Base-by-base conservation (phyloP, 75 land plant species). In the Gnetum montanum region DNA sequence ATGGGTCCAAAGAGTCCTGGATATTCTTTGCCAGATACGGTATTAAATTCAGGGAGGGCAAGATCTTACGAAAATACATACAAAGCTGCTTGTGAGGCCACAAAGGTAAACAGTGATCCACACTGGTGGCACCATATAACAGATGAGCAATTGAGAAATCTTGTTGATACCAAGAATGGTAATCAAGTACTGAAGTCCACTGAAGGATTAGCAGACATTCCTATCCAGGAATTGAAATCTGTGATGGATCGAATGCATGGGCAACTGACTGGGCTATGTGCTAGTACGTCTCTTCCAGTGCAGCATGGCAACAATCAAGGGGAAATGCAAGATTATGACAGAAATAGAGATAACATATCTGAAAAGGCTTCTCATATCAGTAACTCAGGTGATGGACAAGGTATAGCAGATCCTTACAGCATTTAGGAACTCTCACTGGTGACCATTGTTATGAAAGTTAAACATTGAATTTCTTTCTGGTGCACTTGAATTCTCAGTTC, bases 181-280 rank as follows among this genome's bases (percentile, higher is more conserved):
- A 31, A 18, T 26, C 31, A 53, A 28, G 23, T 3, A 31, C 20
- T 12, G 36, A 53, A 53, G 34, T 28, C 31, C 7, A 53, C 5
- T 53, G 55, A 34, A 53, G 34, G 20, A 18, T 31, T 31, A 18
- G 15, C 24, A 19, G 20, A 53, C 24, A 34, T 28, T 53, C 34
- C 37, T 34, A 30, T 31, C 37, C 55, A 53, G 4, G 55, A 33
- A 53, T 16, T 25, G 22, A 53, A 53, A 24, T 31, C 25, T 28
- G 37, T 15, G 20, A 53, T 34, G 29, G 34, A n/a, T 25, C 26
- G 55, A 2, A 36, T 31, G 12, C 55, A 53, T 31, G 55, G 55
- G 31, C 55, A 53, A 36, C 55, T 53, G 28, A 36, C 25, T 19
- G 55, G 55, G 24, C 31, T 53, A 53, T 31, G 19, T 53, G 34